Evolutionary conservation across 257 asterid genomes (phyloP).

Genomic region (Perilla frutescens): DNA sequence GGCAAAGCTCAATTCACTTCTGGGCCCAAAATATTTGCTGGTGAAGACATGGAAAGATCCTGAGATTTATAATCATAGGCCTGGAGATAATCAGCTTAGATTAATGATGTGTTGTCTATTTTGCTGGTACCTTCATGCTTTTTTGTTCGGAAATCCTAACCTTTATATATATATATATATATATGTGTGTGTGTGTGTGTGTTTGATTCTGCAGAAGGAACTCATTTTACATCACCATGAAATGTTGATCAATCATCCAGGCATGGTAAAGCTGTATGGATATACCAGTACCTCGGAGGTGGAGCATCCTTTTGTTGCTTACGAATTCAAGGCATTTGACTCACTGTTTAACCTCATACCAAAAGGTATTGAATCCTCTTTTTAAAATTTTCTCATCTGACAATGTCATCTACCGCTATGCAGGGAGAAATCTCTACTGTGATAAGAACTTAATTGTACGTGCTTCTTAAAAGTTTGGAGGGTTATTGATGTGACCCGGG

Average conservation of each 20-base stretch:
- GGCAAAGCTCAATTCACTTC: too few species aligned
- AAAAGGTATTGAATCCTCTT: neutral
- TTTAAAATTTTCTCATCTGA: neutral
- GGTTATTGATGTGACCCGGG: too few species aligned
- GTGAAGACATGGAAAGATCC: slow-evolving; percentile 1
- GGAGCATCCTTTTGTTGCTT: neutral
- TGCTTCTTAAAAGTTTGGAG: too few species aligned
- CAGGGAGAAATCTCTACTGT: neutral
- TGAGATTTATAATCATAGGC: neutral
- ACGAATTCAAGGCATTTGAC: slow-evolving; percentile 3
- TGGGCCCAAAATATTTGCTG: neutral
- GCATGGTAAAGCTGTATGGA: slow-evolving; percentile 13
- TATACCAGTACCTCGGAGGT: neutral
- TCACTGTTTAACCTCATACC: slow-evolving; percentile 1
- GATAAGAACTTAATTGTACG: neutral
- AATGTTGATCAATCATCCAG: slow-evolving; percentile 3
- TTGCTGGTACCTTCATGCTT: neutral
- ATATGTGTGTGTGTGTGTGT: too few species aligned
- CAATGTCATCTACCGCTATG: too few species aligned
- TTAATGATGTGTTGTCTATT: neutral
- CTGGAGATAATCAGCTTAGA: neutral
- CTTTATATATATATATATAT: too few species aligned
- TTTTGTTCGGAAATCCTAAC: neutral
- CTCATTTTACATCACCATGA: slow-evolving; percentile 8
- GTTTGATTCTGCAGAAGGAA: neutral